Conservation (phyloP, 2,329 filamentous ascomycete species). For the Xylariaceae sp. region DNA sequence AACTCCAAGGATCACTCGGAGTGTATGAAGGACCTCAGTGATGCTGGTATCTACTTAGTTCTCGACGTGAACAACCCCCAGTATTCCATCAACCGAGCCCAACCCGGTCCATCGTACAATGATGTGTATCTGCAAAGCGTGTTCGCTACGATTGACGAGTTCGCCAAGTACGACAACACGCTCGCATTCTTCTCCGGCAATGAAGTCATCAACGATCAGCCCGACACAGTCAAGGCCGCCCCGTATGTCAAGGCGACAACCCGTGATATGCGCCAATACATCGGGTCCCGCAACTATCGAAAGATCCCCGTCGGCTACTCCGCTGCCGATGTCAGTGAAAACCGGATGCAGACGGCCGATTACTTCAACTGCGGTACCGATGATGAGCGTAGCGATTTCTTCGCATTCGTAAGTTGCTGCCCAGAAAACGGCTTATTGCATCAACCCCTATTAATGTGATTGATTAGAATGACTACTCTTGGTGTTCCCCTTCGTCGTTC, state of each 20-base stretch:
- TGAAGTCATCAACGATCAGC: conserved; percentile 69
- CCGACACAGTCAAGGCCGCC: conserved; percentile 59
- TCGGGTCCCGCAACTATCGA: conserved; percentile 58
- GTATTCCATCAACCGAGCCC: conserved; percentile 78
- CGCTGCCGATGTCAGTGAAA: conserved; percentile 75
- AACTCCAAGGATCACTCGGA: conserved; percentile 76
- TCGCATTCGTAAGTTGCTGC: conserved; percentile 57
- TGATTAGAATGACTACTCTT: conserved; percentile 72
- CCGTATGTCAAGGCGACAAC: conserved; percentile 76
- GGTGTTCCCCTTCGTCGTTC: conserved; percentile 69
- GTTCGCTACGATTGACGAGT: conserved; percentile 84
- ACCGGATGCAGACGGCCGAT: conserved; percentile 78
- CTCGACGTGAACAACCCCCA: conserved; percentile 85
- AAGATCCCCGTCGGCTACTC: conserved; percentile 71
- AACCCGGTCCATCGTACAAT: conserved; percentile 79
- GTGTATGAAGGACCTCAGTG: conserved; percentile 77
- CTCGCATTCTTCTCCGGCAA: conserved; percentile 82
- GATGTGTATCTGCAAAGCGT: conserved; percentile 75
- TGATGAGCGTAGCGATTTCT: conserved; percentile 81
- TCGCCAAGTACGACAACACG: conserved; percentile 79
- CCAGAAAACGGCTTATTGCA: not conserved
- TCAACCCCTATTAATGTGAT: conserved; percentile 17
- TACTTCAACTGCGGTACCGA: conserved; percentile 94
- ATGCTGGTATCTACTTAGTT: conserved; percentile 87
- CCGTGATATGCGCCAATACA: conserved; percentile 70